Percentiles rank a stretch among this genome's conserved stretches.
Evolutionary conservation across 192 early-diverging fungal genomes (phyloP).

Genomic region (Helicostylum pulchrum): DNA sequence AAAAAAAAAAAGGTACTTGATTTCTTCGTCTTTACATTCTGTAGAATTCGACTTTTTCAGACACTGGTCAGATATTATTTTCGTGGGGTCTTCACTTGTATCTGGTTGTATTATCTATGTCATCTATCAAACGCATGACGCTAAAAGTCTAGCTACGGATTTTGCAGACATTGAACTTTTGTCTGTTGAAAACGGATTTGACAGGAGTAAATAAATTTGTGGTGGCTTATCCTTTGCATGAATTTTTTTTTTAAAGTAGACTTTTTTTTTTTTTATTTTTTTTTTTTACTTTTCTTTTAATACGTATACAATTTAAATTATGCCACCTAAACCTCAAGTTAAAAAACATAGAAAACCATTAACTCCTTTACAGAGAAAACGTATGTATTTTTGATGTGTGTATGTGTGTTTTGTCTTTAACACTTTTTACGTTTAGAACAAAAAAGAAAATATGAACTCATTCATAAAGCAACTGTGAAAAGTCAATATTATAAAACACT

Average conservation of each 20-base stretch:
- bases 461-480: constrained; percentile 40
- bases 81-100: constrained; percentile 74
- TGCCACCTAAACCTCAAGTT: constrained; percentile 22
- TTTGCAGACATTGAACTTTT: constrained; percentile 28
- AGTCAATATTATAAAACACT: constrained; percentile 38
- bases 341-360: constrained; percentile 20
- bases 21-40: constrained; percentile 73
- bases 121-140: constrained; percentile 56
- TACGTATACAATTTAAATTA: background rate
- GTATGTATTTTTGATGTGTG: constrained; percentile 6
- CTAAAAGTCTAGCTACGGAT: constrained; percentile 20
- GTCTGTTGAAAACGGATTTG: constrained; percentile 8
- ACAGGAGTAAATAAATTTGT: background rate
- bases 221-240: constrained; percentile 10
- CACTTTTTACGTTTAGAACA: constrained; percentile 28
- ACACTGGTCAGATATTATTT: constrained; percentile 93
- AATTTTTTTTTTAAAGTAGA: background rate
- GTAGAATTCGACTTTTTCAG: constrained; percentile 91
- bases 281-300: constrained; percentile 3
- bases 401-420: background rate
- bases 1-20: constrained; percentile 58
- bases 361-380: constrained; percentile 22
- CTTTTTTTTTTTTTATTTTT: constrained; percentile 4
- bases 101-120: constrained; percentile 72
- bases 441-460: constrained; percentile 37